Evolutionary conservation across 1,139 yeast genomes (phyloP).

Genomic region (Hyphopichia buzzinii): DNA sequence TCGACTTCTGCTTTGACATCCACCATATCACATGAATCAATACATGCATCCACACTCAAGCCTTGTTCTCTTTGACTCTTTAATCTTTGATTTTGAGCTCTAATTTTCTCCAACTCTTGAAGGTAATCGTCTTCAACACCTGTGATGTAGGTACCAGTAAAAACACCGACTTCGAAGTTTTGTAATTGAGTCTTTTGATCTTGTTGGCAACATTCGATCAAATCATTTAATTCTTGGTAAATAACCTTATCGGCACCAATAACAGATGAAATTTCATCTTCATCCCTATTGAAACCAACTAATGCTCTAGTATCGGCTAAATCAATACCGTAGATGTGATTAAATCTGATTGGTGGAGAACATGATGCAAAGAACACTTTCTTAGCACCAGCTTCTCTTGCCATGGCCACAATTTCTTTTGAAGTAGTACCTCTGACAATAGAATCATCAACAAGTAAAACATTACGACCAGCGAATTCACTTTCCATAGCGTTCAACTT

Average conservation of each 20-base stretch:
- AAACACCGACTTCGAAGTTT: constrained; percentile 93
- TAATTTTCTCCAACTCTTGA: constrained; percentile 74
- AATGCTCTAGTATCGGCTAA: constrained; percentile 93
- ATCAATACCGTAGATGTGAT: constrained; percentile 96
- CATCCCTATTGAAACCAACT: constrained; percentile 80
- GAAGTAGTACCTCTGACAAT: constrained; percentile 98
- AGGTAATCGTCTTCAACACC: constrained; percentile 85
- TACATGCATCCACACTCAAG: constrained; percentile 45
- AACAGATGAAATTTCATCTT: constrained; percentile 69
- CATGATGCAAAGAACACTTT: constrained; percentile 94
- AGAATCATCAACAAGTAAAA: constrained; percentile 93
- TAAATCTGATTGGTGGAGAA: constrained; percentile 93
- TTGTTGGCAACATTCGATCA: constrained; percentile 73
- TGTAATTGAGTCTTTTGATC: constrained; percentile 50
- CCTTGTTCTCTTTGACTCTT: constrained; percentile 43
- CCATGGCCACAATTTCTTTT: constrained; percentile 94
- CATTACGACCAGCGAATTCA: constrained; percentile 83
- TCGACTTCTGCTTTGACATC: constrained; percentile 89
- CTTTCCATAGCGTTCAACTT: constrained; percentile 95
- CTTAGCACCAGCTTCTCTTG: constrained; percentile 94
- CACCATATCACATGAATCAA: constrained; percentile 46
- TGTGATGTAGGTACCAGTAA: constrained; percentile 89
- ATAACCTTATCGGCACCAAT: constrained; percentile 91
- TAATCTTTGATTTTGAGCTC: constrained; percentile 75
- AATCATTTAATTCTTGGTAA: constrained; percentile 81